Evolutionary conservation across 768 basidiomycete species (phyloP), one percentile per base, ranked within the genome.

Genomic region (Pisolithus microcarpus): DNA sequence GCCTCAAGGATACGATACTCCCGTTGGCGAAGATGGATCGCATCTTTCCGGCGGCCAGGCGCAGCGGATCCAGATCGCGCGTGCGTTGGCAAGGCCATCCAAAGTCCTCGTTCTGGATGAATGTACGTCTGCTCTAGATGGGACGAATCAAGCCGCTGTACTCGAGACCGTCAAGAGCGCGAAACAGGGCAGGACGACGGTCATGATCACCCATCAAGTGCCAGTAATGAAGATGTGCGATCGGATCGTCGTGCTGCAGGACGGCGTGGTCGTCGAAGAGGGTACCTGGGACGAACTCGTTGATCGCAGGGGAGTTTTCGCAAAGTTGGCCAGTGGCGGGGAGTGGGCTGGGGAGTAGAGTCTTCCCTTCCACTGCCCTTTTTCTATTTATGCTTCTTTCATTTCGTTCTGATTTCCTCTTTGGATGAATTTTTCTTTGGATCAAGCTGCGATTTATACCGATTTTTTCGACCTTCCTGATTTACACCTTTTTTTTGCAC

Each of bases 21-120:
- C 75, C 40, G 76, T 97, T 3, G 95, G 95, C 39, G 92, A 95
- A 72, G 94, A 94, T 65, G 95, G 91, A 0, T 71, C 78, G n/a
- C 75, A 92, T 39, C 80, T 98, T 51, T 94, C 91, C 0, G 95
- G 95, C 18, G 95, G 95, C 0, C 95, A 98, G 62, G 92, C 91
- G 1, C 95, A 98, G 70, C 80, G 95, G 7, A 72, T 97, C 16
- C 86, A 88, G 64, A 92, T 98, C 58, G 94, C 94, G 0, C 79
- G 94, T 6, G 91, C 94, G 0, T 77, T 97, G n/a, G 86, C 84
- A 1, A 75, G 88, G 31, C 77, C 80, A 0, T 73, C 83, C 0
- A 78, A 75, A 42, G 78, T 97, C 13, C 73, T 96, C 43, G 82
- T 97, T 34, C 72, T 97, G 49, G 95, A 97, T 64, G 95, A 98